Percentiles rank a stretch among this genome's conserved stretches.
Evolutionary conservation across 2,329 filamentous ascomycete genomes (phyloP).

Genomic region (Penicillium hesseltinei): DNA sequence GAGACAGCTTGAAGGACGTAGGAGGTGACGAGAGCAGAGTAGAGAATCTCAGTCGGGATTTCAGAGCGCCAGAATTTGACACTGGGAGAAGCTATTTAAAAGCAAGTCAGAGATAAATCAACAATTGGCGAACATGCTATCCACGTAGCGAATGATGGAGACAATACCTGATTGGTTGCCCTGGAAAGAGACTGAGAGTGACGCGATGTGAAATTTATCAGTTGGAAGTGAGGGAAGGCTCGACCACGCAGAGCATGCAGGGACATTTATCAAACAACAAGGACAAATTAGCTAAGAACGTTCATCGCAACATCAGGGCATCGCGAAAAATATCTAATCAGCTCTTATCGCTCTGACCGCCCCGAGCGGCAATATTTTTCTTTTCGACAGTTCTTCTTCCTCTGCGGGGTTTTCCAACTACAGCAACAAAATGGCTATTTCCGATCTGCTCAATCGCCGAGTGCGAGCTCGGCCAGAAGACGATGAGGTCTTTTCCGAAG

Average conservation of each 20-base stretch:
- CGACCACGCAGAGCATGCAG: neutral
- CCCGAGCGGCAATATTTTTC: slow-evolving; percentile 28
- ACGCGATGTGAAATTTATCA: neutral
- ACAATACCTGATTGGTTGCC: slow-evolving; percentile 4
- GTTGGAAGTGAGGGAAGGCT: neutral
- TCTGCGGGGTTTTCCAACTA: slow-evolving; percentile 9
- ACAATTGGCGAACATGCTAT: neutral
- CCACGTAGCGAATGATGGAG: neutral
- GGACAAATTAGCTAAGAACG: neutral
- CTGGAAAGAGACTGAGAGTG: neutral
- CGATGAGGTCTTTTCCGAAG: slow-evolving; percentile 39
- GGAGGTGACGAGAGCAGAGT: neutral
- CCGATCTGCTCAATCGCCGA: slow-evolving; percentile 42
- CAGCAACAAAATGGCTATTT: slow-evolving; percentile 34
- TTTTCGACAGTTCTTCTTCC: slow-evolving; percentile 16
- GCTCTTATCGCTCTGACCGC: slow-evolving; percentile 24
- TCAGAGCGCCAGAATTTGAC: neutral
- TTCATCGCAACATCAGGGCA: neutral
- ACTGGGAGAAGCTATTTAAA: neutral
- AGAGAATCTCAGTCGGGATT: neutral
- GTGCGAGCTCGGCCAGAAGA: slow-evolving; percentile 42
- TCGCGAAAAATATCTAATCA: slow-evolving; percentile 24
- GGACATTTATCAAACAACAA: slow-evolving; percentile 1
- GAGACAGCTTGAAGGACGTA: slow-evolving; percentile 15
- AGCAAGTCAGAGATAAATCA: neutral